phyloP scores from a whole-genome alignment of 23 red algal species.

The Cyanidiococcus yangmingshanensis region DNA sequence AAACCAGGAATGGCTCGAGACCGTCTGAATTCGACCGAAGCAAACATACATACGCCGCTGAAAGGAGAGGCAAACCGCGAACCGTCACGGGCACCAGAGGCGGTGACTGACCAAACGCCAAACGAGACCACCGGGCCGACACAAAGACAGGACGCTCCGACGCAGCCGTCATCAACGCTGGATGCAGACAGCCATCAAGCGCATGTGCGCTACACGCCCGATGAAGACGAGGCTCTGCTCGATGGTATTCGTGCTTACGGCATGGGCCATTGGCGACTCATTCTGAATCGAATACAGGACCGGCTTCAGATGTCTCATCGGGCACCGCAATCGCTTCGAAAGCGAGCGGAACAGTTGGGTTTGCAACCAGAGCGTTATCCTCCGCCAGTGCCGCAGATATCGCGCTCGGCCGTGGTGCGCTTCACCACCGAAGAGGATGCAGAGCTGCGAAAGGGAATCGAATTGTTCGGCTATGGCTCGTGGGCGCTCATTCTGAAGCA shows the following conservation, averaged over 20 bases:
- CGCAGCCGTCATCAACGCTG: no score
- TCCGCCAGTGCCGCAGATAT: background rate
- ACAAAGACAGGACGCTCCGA: no score
- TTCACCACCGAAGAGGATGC: constrained; percentile 10
- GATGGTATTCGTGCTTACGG: background rate
- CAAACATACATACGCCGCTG: no score
- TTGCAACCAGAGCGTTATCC: background rate
- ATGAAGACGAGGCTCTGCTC: constrained; percentile 2
- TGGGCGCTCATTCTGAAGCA: constrained; percentile 4
- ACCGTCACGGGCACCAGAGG: no score
- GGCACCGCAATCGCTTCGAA: background rate
- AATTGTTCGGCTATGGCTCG: background rate
- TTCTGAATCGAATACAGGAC: background rate
- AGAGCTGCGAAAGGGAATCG: background rate
- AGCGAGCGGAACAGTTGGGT: background rate
- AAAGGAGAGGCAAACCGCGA: no score
- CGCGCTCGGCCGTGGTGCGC: background rate
- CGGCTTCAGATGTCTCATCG: background rate
- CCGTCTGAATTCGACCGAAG: no score
- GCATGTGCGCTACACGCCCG: background rate
- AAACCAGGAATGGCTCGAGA: no score
- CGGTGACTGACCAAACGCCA: no score
- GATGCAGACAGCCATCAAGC: no score
- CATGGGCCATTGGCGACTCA: constrained; percentile 15
- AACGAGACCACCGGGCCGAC: no score